phyloP scores from a whole-genome alignment of 73 alveolate species.

The Paramecium sonneborni region DNA sequence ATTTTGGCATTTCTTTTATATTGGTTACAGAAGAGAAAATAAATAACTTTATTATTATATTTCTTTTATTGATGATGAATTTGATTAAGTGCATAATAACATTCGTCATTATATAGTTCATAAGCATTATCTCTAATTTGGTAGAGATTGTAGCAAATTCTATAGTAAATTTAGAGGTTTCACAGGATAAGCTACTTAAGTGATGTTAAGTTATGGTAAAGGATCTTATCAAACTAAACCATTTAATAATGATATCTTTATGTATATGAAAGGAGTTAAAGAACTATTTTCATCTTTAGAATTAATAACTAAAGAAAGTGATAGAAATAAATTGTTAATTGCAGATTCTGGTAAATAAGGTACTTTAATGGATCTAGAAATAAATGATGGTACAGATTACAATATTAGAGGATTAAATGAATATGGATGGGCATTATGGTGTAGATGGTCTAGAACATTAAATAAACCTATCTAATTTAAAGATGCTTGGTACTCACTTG shows the following conservation, averaged over 20 bases:
- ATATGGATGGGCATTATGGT: constrained; percentile 42
- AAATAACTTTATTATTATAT: not conserved
- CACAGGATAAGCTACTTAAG: not conserved
- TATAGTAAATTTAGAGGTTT: not conserved
- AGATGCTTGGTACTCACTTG: not conserved
- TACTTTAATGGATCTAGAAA: not conserved
- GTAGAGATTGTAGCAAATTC: not conserved
- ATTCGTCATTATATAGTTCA: not conserved
- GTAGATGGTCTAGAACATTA: constrained; percentile 22
- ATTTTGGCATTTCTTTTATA: constrained; percentile 26
- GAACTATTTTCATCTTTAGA: not conserved
- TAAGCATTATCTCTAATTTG: constrained; percentile 37
- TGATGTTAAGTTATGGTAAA: not conserved
- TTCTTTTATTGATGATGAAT: constrained; percentile 7
- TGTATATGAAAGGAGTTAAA: not conserved
- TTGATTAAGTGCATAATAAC: not conserved
- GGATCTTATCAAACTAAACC: constrained; percentile 12
- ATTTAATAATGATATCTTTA: not conserved
- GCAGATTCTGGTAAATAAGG: not conserved
- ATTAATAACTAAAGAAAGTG: not conserved
- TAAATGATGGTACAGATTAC: not conserved
- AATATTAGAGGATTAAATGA: constrained; percentile 32
- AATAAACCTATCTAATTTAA: not conserved
- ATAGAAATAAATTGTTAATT: not conserved
- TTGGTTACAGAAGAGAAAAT: not conserved